Percentiles rank a stretch among this genome's conserved stretches.
Conservation (phyloP, 352 stramenopile genomes). For the Phytophthora ramorum region DNA sequence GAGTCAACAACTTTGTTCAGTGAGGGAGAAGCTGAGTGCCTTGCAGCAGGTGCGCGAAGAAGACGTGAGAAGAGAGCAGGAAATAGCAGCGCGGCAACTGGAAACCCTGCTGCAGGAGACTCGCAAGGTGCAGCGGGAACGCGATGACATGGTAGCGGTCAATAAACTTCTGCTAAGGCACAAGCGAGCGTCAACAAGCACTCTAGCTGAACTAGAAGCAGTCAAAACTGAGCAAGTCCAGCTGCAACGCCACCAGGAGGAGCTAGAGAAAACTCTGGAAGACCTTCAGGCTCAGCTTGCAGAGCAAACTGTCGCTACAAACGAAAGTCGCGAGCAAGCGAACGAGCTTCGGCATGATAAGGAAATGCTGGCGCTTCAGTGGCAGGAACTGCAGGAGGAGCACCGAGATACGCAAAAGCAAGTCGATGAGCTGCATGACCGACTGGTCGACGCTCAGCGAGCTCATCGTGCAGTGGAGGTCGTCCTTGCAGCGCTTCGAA, state of each 20-base stretch:
- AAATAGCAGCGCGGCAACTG: constrained; percentile 28
- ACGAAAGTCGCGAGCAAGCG: constrained; percentile 32
- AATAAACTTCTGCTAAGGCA: constrained; percentile 46
- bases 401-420: constrained; percentile 55
- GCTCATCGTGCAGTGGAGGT: constrained; percentile 36
- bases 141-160: constrained; percentile 49
- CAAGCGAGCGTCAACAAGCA: constrained; percentile 31
- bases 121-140: constrained; percentile 38
- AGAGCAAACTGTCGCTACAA: constrained; percentile 26
- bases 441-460: constrained; percentile 56
- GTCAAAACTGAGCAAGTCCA: constrained; percentile 32
- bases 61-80: constrained; percentile 19
- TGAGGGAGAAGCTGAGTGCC: constrained; percentile 25
- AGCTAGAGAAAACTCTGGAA: constrained; percentile 29
- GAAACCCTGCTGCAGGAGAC: constrained; percentile 36
- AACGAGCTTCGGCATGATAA: constrained; percentile 51
- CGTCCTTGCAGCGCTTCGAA: constrained; percentile 27
- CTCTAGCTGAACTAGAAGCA: constrained; percentile 28
- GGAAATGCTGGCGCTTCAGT: constrained; percentile 45
- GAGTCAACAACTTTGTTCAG: constrained; percentile 34
- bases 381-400: constrained; percentile 60
- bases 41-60: constrained; percentile 24
- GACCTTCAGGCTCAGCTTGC: constrained; percentile 35
- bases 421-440: constrained; percentile 61
- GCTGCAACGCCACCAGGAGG: constrained; percentile 29